Base-by-base conservation (phyloP, 441 rosid species). In the Arabidopsis lyrata region DNA sequence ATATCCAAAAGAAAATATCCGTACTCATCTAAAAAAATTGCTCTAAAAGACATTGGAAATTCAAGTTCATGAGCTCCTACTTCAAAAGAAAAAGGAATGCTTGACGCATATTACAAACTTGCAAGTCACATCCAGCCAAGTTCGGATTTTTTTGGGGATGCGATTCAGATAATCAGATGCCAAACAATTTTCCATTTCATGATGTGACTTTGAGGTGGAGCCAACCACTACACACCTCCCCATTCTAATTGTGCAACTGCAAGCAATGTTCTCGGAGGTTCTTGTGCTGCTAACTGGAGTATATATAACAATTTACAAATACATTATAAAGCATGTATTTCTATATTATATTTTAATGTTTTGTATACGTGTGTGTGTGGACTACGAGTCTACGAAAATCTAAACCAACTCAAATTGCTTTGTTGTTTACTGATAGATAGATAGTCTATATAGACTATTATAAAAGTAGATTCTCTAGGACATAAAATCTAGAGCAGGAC, bases 391-490 rank as follows among this genome's bases (percentile, higher is more conserved):
- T 48, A 64, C 75, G 14, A 10, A 35, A 39, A 53, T 71, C 68
- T 39, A 53, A 14, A 61, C 39, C 36, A 60, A 38, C 44, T 53
- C 63, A 22, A 32, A 38, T 18, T 13, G 54, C 16, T 38, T 36
- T 47, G 13, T 36, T 58, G 60, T 38, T 48, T 48, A 11, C 34
- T 47, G 52, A 24, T 47, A 56, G 66, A 41, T 62, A 39, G 18
- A 47, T 29, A 8, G 13, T 9, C 54, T 34, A 2, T 34, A 18
- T 20, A 50, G 64, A n/a, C 57, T 24, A 70, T 48, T 48, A 56
- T 35, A 45, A 42, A 53, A 73, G 41, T 48, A 66, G 67, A 66
- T 66, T 66, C 36, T 74, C 61, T 74, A 58, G 77, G 58, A 66
- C 72, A 67, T 67, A 2, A 67, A 66, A 67, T 59, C 63, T 68